Percentiles rank a stretch among this genome's conserved stretches.
These are phyloP conservation scores for Beverwykella pulmonaria DNA, from an alignment of 495 filamentous ascomycete species.

Conservation along the genomic window DNA sequence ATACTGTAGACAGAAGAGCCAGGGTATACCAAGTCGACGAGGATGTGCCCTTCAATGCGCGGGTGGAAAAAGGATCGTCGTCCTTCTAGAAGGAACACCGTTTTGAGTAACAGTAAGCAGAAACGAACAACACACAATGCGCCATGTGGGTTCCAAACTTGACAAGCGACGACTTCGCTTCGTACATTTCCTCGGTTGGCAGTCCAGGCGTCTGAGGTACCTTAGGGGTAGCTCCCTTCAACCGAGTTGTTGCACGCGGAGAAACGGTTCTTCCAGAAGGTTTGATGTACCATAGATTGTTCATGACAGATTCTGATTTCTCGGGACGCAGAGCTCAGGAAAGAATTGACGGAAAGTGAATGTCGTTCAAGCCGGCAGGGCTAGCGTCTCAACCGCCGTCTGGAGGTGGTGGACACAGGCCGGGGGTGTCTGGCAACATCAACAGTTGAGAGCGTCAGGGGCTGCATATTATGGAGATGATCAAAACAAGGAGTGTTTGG, in stretches of 20 bases:
- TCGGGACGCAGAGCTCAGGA: not conserved
- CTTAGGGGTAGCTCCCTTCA: not conserved
- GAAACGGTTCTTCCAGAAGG: not conserved
- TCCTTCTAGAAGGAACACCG: constrained; percentile 7
- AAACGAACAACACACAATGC: constrained; percentile 11
- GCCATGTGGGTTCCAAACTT: constrained; percentile 28
- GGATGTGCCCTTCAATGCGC: not conserved
- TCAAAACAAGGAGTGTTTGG: constrained; percentile 19
- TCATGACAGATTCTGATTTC: not conserved
- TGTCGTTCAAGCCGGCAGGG: not conserved
- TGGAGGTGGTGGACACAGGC: not conserved
- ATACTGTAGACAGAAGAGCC: not conserved
- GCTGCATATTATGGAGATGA: constrained; percentile 12
- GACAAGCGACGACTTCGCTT: constrained; percentile 2
- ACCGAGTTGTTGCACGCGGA: not conserved
- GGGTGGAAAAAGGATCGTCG: too few relatives aligned
- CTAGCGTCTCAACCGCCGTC: constrained; percentile 5
- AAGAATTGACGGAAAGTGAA: constrained; percentile 8
- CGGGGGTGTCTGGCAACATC: constrained; percentile 10
- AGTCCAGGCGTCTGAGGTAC: not conserved
- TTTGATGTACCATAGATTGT: not conserved
- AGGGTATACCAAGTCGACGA: not conserved
- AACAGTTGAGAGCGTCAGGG: not conserved
- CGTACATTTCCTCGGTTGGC: not conserved
- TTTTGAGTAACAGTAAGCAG: constrained; percentile 35